Percentiles rank a stretch among this genome's conserved stretches.
Evolutionary conservation across 371 early-diverging fungal genomes (phyloP).

Genomic region (Mucor racemosus): DNA sequence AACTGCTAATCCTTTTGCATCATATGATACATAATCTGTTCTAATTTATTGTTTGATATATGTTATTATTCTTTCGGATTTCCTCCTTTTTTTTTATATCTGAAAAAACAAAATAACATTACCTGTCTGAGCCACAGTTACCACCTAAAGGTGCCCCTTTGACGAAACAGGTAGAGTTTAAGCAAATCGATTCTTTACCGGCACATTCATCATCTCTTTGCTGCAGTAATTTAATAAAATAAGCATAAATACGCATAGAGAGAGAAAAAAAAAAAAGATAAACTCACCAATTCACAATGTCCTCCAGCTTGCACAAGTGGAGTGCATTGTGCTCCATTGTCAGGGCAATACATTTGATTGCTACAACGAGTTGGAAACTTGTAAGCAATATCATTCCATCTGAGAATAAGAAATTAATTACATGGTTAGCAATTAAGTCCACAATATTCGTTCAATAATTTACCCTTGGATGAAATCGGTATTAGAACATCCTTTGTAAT

Average conservation of each 20-base stretch:
- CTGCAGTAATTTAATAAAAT: conserved; percentile 15
- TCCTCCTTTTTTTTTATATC: neutral
- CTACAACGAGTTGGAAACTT: conserved; percentile 40
- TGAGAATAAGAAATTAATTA: conserved; percentile 2
- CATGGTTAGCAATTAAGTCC: too few relatives aligned
- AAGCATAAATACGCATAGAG: too few relatives aligned
- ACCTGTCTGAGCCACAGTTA: conserved; percentile 49
- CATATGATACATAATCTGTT: conserved; percentile 38
- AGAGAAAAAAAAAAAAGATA: neutral
- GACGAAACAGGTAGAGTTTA: conserved; percentile 47
- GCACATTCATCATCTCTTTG: conserved; percentile 56
- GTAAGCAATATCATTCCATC: conserved; percentile 37
- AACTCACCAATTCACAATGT: conserved; percentile 35
- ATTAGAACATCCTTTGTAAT: conserved; percentile 49
- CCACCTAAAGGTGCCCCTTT: conserved; percentile 53
- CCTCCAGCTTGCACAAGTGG: conserved; percentile 28
- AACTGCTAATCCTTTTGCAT: conserved; percentile 26
- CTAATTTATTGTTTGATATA: conserved; percentile 10
- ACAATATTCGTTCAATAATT: neutral
- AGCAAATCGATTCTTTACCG: conserved; percentile 41
- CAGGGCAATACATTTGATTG: conserved; percentile 45
- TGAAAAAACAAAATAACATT: conserved; percentile 1
- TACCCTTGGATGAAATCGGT: conserved; percentile 50
- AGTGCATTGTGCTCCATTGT: conserved; percentile 39
- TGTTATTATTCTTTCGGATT: neutral